Evolutionary conservation across 106 monocot species (phyloP), one percentile per base, ranked within the genome.

Genomic region (Platanthera zijinensis): DNA sequence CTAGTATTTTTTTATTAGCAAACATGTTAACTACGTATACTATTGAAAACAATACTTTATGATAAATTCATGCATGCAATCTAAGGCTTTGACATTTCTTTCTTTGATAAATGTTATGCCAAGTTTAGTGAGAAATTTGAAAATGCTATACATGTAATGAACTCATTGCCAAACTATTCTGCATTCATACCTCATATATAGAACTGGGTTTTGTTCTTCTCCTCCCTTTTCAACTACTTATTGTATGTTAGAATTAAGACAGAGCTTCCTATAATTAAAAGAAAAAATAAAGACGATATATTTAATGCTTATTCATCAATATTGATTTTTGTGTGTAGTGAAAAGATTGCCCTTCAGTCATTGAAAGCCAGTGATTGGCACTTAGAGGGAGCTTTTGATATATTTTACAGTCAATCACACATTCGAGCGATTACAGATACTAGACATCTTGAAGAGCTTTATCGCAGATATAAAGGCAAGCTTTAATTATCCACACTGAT

Each of bases 281-380:
- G 39, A 66, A 66, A 66, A 10, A 10, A 30, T 66, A 30, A 32
- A 48, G 17, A 48, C 7, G 17, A 70, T 15, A 39, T 66, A 66
- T 66, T 66, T 66, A 12, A 12, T 66, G 10, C 32, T 10, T 53
- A 5, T 70, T 70, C 17, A 47, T 21, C 48, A 70, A 17, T 70
- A 47, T 70, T 48, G 70, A 70, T 70, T 17, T 72, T 5, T 48
- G 74, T 78, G 22, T 88, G 49, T 85, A 97, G 96, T 82, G 96
- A 97, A 62, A 97, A 93, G 74, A 80, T 85, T 76, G 96, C 96
- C 61, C 74, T 87, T 73, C 96, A 97, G 80, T 86, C 93, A 17
- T 73, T 97, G 49, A 97, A 97, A 86, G 87, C 87, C 46, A 97
- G 96, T 69, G 96, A 97, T 80, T 97, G 96, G 96, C 93, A 91